Base-by-base conservation (phyloP, 768 basidiomycete genomes). In the Termitomyces sp. region DNA sequence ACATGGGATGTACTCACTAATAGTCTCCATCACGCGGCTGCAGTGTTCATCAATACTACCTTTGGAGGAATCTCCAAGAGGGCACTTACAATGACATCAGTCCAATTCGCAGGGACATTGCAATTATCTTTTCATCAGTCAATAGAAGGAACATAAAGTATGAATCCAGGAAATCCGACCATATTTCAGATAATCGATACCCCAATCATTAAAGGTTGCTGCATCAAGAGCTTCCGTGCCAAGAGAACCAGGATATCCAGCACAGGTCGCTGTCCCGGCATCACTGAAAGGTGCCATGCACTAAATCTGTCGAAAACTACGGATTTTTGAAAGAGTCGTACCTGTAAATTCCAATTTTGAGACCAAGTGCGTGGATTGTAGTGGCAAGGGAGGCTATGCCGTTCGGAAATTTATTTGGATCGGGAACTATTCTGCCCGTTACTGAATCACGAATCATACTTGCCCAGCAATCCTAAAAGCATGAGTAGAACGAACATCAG, bases 111-210 rank as follows among this genome's bases (percentile, higher is more conserved):
- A 20, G 82, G 82, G n/a, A 82, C 74, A 62, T 80, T 75, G 65
- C 82, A 83, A 63, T 83, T 83, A 60, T 83, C 81, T 82, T 82
- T 46, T n/a, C n/a, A 30, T 50, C 12, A 12, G 35, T 36, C 13
- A 14, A 23, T 20, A 36, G n/a, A 49, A 23, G 16, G 56, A 49
- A 36, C 4, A 56, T 8, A 55, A n/a, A 33, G 10, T 2, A 26
- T 35, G 5, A 10, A 38, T 38, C 16, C 55, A 56, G 18, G 50
- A n/a, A 38, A 28, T 38, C n/a, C 9, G 0, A 36, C 81, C 81
- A 65, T 84, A 83, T 74, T 83, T 83, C 58, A 84, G 67, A 65
- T 82, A 83, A 61, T 84, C 83, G 44, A 85, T 74, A 6, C 79
- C 81, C 83, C 83, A 85, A 30, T 73, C 74, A 55, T 65, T 72